Percentiles rank a stretch among this genome's conserved stretches.
These are phyloP conservation scores for Schizochytrium sp. DNA, from an alignment of 108 stramenopile species.

Conservation along the genomic window DNA sequence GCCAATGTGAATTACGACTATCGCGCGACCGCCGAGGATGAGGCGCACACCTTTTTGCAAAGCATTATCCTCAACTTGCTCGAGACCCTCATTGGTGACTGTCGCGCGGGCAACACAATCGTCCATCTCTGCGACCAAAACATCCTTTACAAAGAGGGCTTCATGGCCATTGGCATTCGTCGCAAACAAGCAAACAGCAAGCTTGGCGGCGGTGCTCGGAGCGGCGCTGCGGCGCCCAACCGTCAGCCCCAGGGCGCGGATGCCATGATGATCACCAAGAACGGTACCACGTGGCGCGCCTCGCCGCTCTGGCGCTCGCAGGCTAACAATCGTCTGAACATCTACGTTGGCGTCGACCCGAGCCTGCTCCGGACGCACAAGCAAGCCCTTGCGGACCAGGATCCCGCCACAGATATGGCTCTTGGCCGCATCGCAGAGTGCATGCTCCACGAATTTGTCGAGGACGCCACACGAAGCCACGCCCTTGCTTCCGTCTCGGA, in stretches of 20 bases:
- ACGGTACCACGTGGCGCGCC: not conserved
- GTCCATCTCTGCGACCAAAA: not conserved
- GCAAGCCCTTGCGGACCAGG: not conserved
- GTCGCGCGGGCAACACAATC: not conserved
- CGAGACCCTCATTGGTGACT: not conserved
- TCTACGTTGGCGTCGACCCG: not conserved
- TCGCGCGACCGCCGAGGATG: not conserved
- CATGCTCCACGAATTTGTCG: conserved; percentile 14
- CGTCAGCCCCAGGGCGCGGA: not conserved
- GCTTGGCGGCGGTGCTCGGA: not conserved
- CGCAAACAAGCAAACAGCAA: not conserved
- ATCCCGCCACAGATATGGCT: not conserved
- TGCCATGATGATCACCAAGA: not conserved
- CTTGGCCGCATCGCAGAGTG: not conserved
- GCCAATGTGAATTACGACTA: not conserved
- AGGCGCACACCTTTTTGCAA: not conserved
- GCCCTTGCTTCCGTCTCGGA: not conserved
- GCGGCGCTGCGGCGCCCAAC: not conserved
- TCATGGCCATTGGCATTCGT: not conserved
- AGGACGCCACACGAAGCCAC: not conserved
- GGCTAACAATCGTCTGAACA: not conserved
- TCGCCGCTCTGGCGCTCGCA: conserved; percentile 8
- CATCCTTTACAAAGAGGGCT: not conserved
- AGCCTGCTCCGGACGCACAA: not conserved
- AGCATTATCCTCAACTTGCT: not conserved